A percentile compares a stretch with the other conserved stretches of the same genome.
These are phyloP conservation scores for Ustilago shanxiensis DNA, from an alignment of 1,284 basidiomycete species.

Conservation along the genomic window DNA sequence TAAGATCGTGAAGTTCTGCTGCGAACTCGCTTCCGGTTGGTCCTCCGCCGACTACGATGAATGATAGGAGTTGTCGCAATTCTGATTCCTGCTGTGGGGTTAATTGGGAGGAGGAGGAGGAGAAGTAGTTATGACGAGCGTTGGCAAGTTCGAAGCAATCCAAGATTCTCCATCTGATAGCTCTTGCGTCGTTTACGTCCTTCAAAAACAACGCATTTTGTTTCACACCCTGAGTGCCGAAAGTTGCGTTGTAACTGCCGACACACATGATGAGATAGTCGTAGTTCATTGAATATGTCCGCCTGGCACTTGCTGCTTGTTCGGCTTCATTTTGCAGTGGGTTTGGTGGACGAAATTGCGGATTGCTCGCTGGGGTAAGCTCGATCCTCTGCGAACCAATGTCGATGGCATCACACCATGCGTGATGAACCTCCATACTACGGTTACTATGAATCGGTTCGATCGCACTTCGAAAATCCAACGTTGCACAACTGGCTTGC, in stretches of 20 bases:
- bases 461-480: slow-evolving; percentile 78
- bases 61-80: slow-evolving; percentile 26
- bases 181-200: slow-evolving; percentile 83
- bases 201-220: slow-evolving; percentile 74
- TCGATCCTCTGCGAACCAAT: slow-evolving; percentile 10
- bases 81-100: slow-evolving; percentile 74
- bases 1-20: slow-evolving; percentile 86
- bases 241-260: slow-evolving; percentile 83
- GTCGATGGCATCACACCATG: slow-evolving; percentile 68
- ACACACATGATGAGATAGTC: slow-evolving; percentile 88
- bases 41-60: slow-evolving; percentile 57
- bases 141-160: slow-evolving; percentile 85
- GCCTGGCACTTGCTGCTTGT: neutral
- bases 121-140: slow-evolving; percentile 5
- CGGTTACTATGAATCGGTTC: slow-evolving; percentile 77
- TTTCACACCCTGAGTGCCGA: slow-evolving; percentile 73
- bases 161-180: slow-evolving; percentile 80
- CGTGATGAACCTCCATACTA: slow-evolving; percentile 70
- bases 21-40: slow-evolving; percentile 57
- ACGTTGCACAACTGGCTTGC: slow-evolving; percentile 70
- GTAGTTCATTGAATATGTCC: slow-evolving; percentile 44
- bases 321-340: slow-evolving; percentile 46
- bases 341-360: slow-evolving; percentile 73
- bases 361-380: slow-evolving; percentile 34
- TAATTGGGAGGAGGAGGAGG: slow-evolving; percentile 76